Conservation (phyloP, 768 basidiomycete genomes). For the Imleria badia region DNA sequence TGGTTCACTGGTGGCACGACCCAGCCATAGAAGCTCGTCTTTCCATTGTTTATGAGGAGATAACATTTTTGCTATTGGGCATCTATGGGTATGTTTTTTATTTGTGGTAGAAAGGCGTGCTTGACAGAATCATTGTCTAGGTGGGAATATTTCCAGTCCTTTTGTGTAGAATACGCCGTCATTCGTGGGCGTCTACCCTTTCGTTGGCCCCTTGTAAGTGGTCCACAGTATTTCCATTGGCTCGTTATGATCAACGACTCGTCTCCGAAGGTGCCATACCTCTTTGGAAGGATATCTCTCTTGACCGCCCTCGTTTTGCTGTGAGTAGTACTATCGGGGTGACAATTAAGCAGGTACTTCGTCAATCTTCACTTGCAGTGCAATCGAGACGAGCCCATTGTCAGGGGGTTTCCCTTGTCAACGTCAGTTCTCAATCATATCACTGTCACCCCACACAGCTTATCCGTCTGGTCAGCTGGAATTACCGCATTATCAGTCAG, state of each 20-base stretch:
- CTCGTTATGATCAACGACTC: neutral
- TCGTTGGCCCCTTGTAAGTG: constrained; percentile 26
- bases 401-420: constrained; percentile 5
- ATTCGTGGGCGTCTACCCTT: constrained; percentile 19
- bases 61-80: constrained; percentile 15
- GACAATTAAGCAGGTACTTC: too few species aligned
- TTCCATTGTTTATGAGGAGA: neutral
- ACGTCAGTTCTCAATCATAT: constrained; percentile 15
- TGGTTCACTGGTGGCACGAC: constrained; percentile 22
- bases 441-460: neutral
- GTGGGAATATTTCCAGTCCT: constrained; percentile 25
- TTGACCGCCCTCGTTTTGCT: constrained; percentile 13
- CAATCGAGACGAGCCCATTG: neutral
- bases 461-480: neutral
- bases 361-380: constrained; percentile 1
- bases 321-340: constrained; percentile 10
- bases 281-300: constrained; percentile 21
- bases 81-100: constrained; percentile 14
- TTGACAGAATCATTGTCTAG: constrained; percentile 4
- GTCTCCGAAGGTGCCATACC: constrained; percentile 21
- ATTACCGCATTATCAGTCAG: constrained; percentile 8
- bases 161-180: constrained; percentile 21
- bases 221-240: neutral
- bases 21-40: constrained; percentile 5
- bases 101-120: neutral